Conservation (phyloP, 1,284 basidiomycete genomes). For the Serendipita sp. region DNA sequence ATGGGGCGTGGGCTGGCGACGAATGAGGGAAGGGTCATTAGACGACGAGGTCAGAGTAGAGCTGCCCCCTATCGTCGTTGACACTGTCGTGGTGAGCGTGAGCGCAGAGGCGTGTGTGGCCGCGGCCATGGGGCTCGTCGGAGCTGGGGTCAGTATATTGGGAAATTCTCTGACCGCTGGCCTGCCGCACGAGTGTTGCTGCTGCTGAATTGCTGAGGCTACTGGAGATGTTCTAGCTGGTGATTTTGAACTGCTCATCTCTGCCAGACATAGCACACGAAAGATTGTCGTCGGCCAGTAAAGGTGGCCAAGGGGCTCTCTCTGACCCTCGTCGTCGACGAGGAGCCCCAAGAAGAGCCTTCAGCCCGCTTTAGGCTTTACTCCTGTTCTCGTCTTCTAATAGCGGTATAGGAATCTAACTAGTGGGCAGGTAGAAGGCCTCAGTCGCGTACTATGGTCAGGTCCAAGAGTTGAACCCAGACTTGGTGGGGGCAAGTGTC, state of each 20-base stretch:
- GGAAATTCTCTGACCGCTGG: neutral
- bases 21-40: slow-evolving; percentile 20
- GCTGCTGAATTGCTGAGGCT: slow-evolving; percentile 5
- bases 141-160: neutral
- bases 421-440: no score
- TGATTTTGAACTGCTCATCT: neutral
- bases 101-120: neutral
- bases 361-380: no score
- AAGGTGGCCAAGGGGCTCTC: no score
- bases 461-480: no score
- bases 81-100: neutral
- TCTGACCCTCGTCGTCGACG: no score
- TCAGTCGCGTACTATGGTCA: no score
- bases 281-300: neutral
- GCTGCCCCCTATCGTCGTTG: neutral
- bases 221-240: slow-evolving; percentile 15
- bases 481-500: no score
- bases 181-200: neutral
- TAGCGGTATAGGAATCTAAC: no score
- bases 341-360: no score
- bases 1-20: slow-evolving; percentile 27
- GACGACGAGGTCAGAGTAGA: slow-evolving; percentile 12
- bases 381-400: no score
- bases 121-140: neutral
- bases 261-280: slow-evolving; percentile 1